Evolutionary conservation across 495 filamentous ascomycete genomes (phyloP).

Genomic region (Talaromyces thailandensis): DNA sequence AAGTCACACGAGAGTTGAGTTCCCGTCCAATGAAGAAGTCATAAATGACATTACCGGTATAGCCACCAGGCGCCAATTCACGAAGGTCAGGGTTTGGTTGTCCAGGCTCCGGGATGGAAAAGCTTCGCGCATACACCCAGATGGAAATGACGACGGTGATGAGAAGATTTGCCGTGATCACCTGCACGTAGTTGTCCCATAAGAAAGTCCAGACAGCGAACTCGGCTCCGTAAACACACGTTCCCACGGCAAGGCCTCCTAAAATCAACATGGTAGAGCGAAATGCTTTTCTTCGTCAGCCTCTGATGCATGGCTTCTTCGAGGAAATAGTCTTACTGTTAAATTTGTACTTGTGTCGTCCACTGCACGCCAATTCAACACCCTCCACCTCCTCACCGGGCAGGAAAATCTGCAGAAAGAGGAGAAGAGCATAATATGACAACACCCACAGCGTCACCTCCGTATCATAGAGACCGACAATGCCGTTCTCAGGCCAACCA

Average conservation of each 20-base stretch:
- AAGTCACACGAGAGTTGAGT: constrained; percentile 77
- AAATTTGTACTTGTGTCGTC: constrained; percentile 76
- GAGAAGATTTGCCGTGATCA: constrained; percentile 75
- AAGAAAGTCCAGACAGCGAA: constrained; percentile 91
- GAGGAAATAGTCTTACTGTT: constrained; percentile 51
- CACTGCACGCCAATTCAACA: constrained; percentile 58
- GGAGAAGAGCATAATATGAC: constrained; percentile 71
- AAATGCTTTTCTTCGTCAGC: constrained; percentile 52
- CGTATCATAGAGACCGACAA: constrained; percentile 50
- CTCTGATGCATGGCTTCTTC: background rate
- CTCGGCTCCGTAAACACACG: constrained; percentile 63
- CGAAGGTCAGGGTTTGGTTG: constrained; percentile 54
- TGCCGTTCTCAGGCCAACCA: constrained; percentile 65
- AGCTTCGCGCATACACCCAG: constrained; percentile 74
- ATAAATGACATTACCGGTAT: constrained; percentile 80
- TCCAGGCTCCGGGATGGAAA: constrained; percentile 60
- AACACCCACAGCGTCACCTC: constrained; percentile 56
- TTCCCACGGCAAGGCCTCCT: constrained; percentile 58
- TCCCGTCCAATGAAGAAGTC: constrained; percentile 98
- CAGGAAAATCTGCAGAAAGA: constrained; percentile 66
- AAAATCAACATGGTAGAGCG: constrained; percentile 63
- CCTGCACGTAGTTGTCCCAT: constrained; percentile 77
- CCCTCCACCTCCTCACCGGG: constrained; percentile 69
- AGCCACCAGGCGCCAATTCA: constrained; percentile 71
- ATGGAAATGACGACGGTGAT: constrained; percentile 59